These are phyloP conservation scores for Capsella bursapastoris DNA, from an alignment of 345 rosid genomes.

Conservation along the genomic window DNA sequence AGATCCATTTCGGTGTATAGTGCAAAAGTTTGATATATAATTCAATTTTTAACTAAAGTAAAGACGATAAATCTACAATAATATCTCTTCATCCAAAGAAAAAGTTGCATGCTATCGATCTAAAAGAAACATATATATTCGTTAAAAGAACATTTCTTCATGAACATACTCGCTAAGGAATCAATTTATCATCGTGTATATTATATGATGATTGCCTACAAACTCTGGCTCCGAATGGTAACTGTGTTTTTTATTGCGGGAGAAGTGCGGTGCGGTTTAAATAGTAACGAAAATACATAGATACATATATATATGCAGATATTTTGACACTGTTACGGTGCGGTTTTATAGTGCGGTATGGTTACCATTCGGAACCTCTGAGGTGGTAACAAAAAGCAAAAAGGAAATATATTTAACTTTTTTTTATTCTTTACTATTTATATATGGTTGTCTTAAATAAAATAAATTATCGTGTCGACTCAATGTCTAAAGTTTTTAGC, in stretches of 20 bases:
- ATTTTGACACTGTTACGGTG: too few relatives aligned
- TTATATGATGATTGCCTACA: conserved; percentile 37
- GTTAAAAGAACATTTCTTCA: conserved; percentile 36
- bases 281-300: too few relatives aligned
- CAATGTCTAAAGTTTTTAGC: conserved; percentile 12
- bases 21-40: conserved; percentile 42
- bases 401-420: conserved; percentile 12
- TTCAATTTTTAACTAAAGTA: conserved; percentile 36
- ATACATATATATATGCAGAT: too few relatives aligned
- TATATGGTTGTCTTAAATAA: conserved; percentile 5
- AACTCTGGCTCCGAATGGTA: too few relatives aligned
- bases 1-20: conserved; percentile 40
- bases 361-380: too few relatives aligned
- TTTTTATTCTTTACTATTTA: conserved; percentile 16
- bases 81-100: conserved; percentile 38
- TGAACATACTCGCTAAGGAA: conserved; percentile 21
- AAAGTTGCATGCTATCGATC: conserved; percentile 37
- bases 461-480: conserved; percentile 31
- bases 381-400: conserved; percentile 35
- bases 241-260: too few relatives aligned
- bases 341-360: too few relatives aligned
- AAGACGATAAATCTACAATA: conserved; percentile 34
- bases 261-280: too few relatives aligned
- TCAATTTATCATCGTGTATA: conserved; percentile 8
- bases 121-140: conserved; percentile 27